phyloP scores from a whole-genome alignment of 83 land plant genomes.

The Thuja plicata region DNA sequence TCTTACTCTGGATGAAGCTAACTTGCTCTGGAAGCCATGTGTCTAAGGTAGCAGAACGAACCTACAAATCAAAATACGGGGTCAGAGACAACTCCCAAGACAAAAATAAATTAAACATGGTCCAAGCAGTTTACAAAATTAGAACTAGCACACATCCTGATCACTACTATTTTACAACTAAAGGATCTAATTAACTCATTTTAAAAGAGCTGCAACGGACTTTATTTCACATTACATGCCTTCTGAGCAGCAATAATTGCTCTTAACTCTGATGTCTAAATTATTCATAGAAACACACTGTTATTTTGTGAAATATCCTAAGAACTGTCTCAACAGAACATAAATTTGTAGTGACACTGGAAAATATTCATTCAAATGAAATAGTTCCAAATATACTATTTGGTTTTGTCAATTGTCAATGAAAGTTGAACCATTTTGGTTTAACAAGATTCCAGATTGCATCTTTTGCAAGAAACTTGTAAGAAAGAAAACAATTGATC shows the following conservation, averaged over 20 bases:
- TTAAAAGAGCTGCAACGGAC: background rate
- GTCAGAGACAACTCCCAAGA: background rate
- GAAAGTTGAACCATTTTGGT: background rate
- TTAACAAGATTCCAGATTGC: background rate
- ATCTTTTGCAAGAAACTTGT: background rate
- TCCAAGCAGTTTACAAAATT: background rate
- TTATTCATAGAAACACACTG: background rate
- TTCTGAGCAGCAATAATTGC: background rate
- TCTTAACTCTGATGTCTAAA: background rate
- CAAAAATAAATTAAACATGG: background rate
- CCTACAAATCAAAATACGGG: constrained; percentile 34
- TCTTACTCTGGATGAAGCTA: constrained; percentile 76
- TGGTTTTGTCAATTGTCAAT: background rate
- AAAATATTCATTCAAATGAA: background rate
- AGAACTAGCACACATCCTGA: background rate
- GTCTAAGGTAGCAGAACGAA: constrained; percentile 86
- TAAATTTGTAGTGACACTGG: background rate
- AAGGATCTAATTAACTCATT: background rate
- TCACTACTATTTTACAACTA: background rate
- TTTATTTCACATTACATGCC: background rate
- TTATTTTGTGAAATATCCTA: background rate
- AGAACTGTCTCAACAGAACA: background rate
- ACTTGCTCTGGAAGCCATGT: constrained; percentile 99
- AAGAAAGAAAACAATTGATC: constrained; percentile 1
- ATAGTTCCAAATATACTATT: background rate